phyloP scores from a whole-genome alignment of 257 asterid genomes.

The Prunella vulgaris region DNA sequence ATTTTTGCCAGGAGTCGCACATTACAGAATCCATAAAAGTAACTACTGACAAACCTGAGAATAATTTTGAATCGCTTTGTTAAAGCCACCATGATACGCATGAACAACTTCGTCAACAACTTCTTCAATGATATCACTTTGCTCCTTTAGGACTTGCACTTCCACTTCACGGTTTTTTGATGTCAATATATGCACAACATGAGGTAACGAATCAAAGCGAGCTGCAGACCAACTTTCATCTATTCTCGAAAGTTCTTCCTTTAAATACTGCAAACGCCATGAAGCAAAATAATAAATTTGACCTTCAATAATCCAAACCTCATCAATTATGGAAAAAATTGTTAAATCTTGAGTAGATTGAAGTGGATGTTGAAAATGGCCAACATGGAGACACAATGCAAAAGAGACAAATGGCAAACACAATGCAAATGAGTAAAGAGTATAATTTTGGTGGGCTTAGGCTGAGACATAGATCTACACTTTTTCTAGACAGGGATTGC shows the following conservation, averaged over 20 bases:
- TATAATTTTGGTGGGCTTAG: neutral
- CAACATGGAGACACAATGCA: neutral
- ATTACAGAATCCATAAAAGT: constrained; percentile 14
- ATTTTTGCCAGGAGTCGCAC: constrained; percentile 15
- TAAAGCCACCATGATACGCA: constrained; percentile 95
- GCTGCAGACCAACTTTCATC: constrained; percentile 97
- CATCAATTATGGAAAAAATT: neutral
- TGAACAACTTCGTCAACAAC: constrained; percentile 99
- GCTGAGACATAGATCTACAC: neutral
- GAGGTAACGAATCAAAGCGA: constrained; percentile 96
- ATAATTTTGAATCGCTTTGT: constrained; percentile 98
- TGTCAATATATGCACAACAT: constrained; percentile 94
- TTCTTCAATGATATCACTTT: constrained; percentile 90
- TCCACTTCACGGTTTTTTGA: constrained; percentile 97
- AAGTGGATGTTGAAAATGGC: constrained; percentile 5
- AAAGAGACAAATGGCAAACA: neutral
- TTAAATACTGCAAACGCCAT: constrained; percentile 58
- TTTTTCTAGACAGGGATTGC: neutral
- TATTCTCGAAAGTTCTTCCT: constrained; percentile 82
- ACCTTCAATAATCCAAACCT: neutral
- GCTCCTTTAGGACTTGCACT: constrained; percentile 77
- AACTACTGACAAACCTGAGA: constrained; percentile 69
- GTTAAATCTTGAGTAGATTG: constrained; percentile 1
- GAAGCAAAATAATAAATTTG: constrained; percentile 18
- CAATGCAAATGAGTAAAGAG: neutral